phyloP scores from a whole-genome alignment of 2,329 filamentous ascomycete genomes.

The Fusarium chaquense region DNA sequence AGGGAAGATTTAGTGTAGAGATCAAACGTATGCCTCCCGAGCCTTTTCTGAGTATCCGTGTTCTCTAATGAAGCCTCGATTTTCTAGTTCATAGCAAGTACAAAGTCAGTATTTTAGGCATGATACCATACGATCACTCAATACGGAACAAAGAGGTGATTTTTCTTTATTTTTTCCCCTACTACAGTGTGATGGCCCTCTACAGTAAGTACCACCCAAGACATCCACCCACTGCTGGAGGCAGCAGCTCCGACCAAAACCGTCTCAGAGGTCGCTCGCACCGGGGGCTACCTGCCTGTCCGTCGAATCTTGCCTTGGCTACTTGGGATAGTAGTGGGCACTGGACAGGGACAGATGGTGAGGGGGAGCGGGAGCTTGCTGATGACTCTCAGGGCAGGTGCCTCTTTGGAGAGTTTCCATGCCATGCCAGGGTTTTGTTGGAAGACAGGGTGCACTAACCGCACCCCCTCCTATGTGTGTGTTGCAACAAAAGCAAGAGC shows the following conservation, averaged over 20 bases:
- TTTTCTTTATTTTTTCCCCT: not conserved
- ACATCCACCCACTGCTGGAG: constrained; percentile 2
- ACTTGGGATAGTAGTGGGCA: not conserved
- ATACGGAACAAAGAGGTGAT: not conserved
- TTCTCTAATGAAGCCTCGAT: not conserved
- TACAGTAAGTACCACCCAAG: too few species aligned
- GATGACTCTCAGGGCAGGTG: constrained; percentile 41
- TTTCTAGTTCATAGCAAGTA: not conserved
- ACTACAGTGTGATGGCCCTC: too few species aligned
- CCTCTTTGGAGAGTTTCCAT: constrained; percentile 30
- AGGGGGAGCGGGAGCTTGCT: constrained; percentile 38
- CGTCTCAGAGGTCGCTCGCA: constrained; percentile 27
- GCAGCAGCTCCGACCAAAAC: constrained; percentile 30
- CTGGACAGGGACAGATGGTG: constrained; percentile 11
- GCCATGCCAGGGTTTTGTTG: constrained; percentile 9
- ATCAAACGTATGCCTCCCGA: too few species aligned
- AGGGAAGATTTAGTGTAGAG: not conserved
- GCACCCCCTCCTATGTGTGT: not conserved
- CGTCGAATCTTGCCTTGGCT: constrained; percentile 1
- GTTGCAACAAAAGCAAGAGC: not conserved
- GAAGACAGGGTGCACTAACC: constrained; percentile 8
- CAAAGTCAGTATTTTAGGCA: too few species aligned
- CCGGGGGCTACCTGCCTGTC: constrained; percentile 11
- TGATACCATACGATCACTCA: not conserved
- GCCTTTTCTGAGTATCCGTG: not conserved